Conservation (phyloP, 192 early-diverging fungal species). For the Spinellus fusiger region DNA sequence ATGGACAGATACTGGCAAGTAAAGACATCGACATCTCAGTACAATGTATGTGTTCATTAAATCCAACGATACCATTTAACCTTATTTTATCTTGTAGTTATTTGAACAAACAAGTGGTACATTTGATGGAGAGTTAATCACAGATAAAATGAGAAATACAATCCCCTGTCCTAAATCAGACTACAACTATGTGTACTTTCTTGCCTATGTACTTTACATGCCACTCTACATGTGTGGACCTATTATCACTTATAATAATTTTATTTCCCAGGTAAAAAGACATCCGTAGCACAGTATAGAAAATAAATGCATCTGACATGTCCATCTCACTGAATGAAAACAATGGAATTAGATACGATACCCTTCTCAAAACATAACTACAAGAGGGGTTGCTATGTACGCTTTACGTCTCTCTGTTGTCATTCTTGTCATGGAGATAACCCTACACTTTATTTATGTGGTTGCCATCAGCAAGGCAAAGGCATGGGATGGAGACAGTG, state of each 20-base stretch:
- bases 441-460: constrained; percentile 81
- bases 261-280: constrained; percentile 64
- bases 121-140: constrained; percentile 16
- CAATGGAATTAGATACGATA: constrained; percentile 41
- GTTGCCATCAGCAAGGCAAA: constrained; percentile 85
- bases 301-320: not conserved
- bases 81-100: no score
- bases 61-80: no score
- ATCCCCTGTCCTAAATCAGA: constrained; percentile 48
- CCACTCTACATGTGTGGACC: constrained; percentile 92
- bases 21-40: not conserved
- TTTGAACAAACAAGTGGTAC: constrained; percentile 23
- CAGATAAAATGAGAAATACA: constrained; percentile 55
- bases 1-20: constrained; percentile 88
- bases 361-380: constrained; percentile 38
- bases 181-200: constrained; percentile 75
- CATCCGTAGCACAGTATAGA: not conserved
- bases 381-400: constrained; percentile 43
- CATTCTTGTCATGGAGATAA: constrained; percentile 79
- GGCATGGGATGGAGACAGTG: constrained; percentile 78
- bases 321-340: not conserved
- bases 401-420: constrained; percentile 59
- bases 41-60: no score
- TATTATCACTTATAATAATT: constrained; percentile 92
- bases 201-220: constrained; percentile 77